A percentile compares a stretch with the other conserved stretches of the same genome.
Conservation (phyloP, 371 early-diverging fungal genomes). For the Rhizopus microsporus region DNA sequence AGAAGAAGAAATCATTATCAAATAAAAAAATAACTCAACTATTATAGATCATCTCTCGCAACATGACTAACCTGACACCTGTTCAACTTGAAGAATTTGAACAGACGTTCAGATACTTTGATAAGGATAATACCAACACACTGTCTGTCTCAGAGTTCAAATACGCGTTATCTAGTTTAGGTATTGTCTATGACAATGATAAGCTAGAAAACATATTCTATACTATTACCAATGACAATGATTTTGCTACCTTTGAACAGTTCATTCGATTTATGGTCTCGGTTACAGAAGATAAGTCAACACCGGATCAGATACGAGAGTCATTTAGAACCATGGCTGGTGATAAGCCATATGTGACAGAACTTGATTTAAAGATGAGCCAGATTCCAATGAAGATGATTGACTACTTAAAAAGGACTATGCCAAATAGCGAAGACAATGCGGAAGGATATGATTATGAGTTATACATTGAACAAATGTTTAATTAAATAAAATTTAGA, state of each 20-base stretch:
- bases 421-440: slow-evolving; percentile 59
- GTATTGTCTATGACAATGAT: slow-evolving; percentile 76
- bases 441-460: slow-evolving; percentile 72
- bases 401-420: slow-evolving; percentile 67
- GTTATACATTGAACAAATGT: slow-evolving; percentile 69
- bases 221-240: slow-evolving; percentile 60
- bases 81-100: slow-evolving; percentile 93
- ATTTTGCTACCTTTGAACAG: slow-evolving; percentile 81
- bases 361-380: slow-evolving; percentile 68
- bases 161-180: slow-evolving; percentile 85
- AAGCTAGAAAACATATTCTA: slow-evolving; percentile 71
- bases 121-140: slow-evolving; percentile 76
- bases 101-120: slow-evolving; percentile 87
- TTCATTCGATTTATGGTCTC: slow-evolving; percentile 87
- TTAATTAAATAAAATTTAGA: slow-evolving; percentile 33
- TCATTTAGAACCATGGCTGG: slow-evolving; percentile 86
- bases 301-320: slow-evolving; percentile 82
- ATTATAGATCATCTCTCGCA: slow-evolving; percentile 76
- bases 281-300: slow-evolving; percentile 89
- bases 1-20: background rate
- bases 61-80: slow-evolving; percentile 90
- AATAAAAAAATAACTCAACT: background rate
- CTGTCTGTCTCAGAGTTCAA: slow-evolving; percentile 80
- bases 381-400: slow-evolving; percentile 70
- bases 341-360: slow-evolving; percentile 82